phyloP scores from a whole-genome alignment of 305 asterid species.

The Fraxinus floribunda region DNA sequence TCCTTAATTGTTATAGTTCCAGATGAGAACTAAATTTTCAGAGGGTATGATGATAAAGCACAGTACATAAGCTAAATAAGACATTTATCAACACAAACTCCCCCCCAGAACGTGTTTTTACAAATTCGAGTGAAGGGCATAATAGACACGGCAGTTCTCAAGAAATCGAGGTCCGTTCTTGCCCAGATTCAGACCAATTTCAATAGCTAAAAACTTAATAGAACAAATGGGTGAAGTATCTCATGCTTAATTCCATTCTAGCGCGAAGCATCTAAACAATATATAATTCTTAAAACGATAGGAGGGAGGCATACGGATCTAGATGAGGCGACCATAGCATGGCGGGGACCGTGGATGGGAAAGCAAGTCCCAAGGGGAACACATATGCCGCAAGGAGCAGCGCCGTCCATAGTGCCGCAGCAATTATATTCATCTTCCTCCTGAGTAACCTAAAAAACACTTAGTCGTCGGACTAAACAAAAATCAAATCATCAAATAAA shows the following conservation, averaged over 20 bases:
- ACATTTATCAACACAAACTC: background rate
- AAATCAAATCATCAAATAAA: background rate
- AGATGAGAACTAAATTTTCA: background rate
- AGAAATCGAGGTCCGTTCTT: background rate
- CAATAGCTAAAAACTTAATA: background rate
- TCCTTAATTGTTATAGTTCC: background rate
- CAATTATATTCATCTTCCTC: slow-evolving; percentile 36
- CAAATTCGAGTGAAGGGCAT: background rate
- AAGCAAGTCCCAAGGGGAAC: slow-evolving; percentile 30
- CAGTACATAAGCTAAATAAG: background rate
- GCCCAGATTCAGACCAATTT: background rate
- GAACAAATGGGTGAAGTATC: background rate
- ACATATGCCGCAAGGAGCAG: slow-evolving; percentile 46
- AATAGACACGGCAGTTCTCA: background rate
- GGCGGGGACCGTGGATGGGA: slow-evolving; percentile 50
- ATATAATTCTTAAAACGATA: slow-evolving; percentile 11
- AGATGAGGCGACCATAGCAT: slow-evolving; percentile 66
- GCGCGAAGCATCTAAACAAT: background rate
- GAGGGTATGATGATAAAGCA: background rate
- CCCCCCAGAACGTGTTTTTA: background rate
- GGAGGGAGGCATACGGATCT: slow-evolving; percentile 42
- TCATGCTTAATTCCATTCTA: background rate
- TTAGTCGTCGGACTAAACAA: slow-evolving; percentile 15
- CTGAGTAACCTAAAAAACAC: slow-evolving; percentile 15
- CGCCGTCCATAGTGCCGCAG: slow-evolving; percentile 34